Conservation (phyloP, 1,139 yeast species). For the Diutina sp. region DNA sequence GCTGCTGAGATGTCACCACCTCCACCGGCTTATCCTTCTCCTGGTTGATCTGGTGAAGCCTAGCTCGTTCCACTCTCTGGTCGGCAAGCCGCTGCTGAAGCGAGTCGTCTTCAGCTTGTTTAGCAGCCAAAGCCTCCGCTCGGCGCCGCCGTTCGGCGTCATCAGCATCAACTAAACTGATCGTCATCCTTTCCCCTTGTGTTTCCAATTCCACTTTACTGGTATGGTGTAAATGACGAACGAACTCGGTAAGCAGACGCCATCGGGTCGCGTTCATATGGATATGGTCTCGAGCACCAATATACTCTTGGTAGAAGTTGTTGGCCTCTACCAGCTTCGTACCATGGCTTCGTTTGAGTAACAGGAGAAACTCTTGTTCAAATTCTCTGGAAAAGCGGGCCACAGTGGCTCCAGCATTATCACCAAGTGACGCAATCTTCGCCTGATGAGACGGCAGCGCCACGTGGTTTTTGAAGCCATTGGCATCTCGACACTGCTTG, state of each 20-base stretch:
- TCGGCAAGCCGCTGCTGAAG: background rate
- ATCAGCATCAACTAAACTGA: background rate
- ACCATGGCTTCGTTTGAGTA: slow-evolving; percentile 62
- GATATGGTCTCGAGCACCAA: slow-evolving; percentile 63
- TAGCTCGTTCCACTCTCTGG: background rate
- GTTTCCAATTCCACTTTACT: slow-evolving; percentile 46
- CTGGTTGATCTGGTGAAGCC: background rate
- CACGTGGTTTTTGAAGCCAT: slow-evolving; percentile 85
- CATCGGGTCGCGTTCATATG: slow-evolving; percentile 88
- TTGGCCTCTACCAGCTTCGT: slow-evolving; percentile 73
- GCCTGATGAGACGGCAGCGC: slow-evolving; percentile 65
- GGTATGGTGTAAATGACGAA: slow-evolving; percentile 46
- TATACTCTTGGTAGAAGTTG: slow-evolving; percentile 80
- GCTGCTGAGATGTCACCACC: background rate
- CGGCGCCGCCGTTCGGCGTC: background rate
- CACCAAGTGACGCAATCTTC: slow-evolving; percentile 25
- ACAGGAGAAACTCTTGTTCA: slow-evolving; percentile 48
- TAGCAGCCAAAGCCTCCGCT: background rate
- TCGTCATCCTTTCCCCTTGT: slow-evolving; percentile 13
- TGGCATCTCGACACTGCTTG: slow-evolving; percentile 91
- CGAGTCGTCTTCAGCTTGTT: background rate
- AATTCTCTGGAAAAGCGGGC: slow-evolving; percentile 49
- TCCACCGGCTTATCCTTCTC: background rate
- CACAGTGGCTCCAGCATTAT: slow-evolving; percentile 30
- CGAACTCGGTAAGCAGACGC: slow-evolving; percentile 57